These are phyloP conservation scores for Arthrobotrys iridis DNA, from an alignment of 2,329 filamentous ascomycete genomes.

Conservation along the genomic window DNA sequence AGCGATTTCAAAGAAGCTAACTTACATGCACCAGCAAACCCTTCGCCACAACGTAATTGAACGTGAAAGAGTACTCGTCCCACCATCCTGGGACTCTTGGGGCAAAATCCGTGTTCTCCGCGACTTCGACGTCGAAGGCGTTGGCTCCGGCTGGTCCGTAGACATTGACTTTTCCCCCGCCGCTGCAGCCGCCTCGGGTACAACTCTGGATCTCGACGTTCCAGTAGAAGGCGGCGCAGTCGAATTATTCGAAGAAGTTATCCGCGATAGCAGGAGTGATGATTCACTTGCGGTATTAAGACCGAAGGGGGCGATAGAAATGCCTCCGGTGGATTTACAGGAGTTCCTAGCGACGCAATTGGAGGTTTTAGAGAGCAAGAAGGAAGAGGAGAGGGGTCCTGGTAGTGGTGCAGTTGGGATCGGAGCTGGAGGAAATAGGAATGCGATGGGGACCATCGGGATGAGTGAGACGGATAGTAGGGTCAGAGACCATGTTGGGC, in stretches of 20 bases:
- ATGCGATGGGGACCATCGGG: conserved; percentile 59
- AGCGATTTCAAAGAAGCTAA: background rate
- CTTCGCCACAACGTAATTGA: conserved; percentile 92
- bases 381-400: conserved; percentile 65
- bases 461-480: conserved; percentile 60
- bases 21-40: conserved; percentile 71
- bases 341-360: conserved; percentile 79
- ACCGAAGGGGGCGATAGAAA: conserved; percentile 66
- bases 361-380: conserved; percentile 75
- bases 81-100: conserved; percentile 98
- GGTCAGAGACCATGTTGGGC: conserved; percentile 84
- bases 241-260: conserved; percentile 79
- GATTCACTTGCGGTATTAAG: conserved; percentile 67
- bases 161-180: conserved; percentile 69
- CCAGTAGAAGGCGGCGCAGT: conserved; percentile 70
- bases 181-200: conserved; percentile 46
- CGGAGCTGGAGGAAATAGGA: conserved; percentile 55
- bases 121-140: conserved; percentile 89
- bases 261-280: conserved; percentile 75
- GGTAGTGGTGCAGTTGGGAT: conserved; percentile 55
- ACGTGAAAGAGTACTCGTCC: conserved; percentile 91
- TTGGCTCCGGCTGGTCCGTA: conserved; percentile 85
- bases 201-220: conserved; percentile 58
- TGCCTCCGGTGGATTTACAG: conserved; percentile 78
- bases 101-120: conserved; percentile 93